Evolutionary conservation across 108 stramenopile species (phyloP).

Genomic region (Nitzschia sp.): DNA sequence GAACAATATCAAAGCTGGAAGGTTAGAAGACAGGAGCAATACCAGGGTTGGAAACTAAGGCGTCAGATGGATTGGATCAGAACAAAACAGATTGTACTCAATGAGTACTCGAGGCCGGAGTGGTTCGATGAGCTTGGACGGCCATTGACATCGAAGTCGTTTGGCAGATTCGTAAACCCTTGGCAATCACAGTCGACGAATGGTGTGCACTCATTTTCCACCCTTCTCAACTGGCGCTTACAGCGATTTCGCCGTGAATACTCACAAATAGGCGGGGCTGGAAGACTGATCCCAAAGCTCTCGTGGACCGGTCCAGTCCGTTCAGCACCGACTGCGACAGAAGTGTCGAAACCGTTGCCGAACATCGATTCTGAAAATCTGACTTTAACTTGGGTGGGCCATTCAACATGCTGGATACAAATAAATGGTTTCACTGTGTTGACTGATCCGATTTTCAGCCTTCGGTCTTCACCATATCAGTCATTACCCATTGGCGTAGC

Average conservation of each 20-base stretch:
- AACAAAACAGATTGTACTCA: slow-evolving; percentile 35
- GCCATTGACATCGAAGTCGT: slow-evolving; percentile 65
- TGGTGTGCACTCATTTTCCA: slow-evolving; percentile 59
- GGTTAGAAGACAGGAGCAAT: slow-evolving; percentile 1
- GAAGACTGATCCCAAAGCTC: slow-evolving; percentile 18
- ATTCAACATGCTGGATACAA: slow-evolving; percentile 68
- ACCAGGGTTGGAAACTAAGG: slow-evolving; percentile 22
- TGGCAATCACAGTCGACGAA: slow-evolving; percentile 76
- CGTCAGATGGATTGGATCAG: slow-evolving; percentile 19
- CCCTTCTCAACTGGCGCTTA: slow-evolving; percentile 61
- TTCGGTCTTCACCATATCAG: slow-evolving; percentile 59
- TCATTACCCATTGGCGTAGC: slow-evolving; percentile 45
- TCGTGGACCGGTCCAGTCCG: slow-evolving; percentile 1
- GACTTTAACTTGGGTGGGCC: slow-evolving; percentile 81
- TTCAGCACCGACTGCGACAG: neutral
- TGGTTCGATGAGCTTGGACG: slow-evolving; percentile 79
- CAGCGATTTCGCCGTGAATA: slow-evolving; percentile 32
- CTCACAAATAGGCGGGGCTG: slow-evolving; percentile 25
- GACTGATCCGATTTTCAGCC: slow-evolving; percentile 80
- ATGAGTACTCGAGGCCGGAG: slow-evolving; percentile 58
- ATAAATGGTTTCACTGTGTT: slow-evolving; percentile 64
- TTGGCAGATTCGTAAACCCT: slow-evolving; percentile 86
- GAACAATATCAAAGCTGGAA: slow-evolving; percentile 23
- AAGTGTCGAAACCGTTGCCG: neutral
- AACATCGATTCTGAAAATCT: slow-evolving; percentile 17